These are phyloP conservation scores for Pisolithus orientalis DNA, from an alignment of 768 basidiomycete species.

Conservation along the genomic window DNA sequence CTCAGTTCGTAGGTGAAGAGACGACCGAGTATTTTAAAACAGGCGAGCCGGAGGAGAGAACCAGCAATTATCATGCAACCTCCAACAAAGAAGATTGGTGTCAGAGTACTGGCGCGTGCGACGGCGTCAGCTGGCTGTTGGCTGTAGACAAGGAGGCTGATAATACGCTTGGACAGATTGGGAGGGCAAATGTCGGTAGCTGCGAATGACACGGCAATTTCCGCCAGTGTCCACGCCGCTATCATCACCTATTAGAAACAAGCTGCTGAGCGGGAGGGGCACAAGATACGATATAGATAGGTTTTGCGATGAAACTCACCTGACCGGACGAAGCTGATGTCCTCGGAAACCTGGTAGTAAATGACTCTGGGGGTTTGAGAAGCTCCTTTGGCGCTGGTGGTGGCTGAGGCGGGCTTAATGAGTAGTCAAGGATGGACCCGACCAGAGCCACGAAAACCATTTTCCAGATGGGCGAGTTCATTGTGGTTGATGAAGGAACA, in stretches of 20 bases:
- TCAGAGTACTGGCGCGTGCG: constrained; percentile 9
- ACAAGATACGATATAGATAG: not conserved
- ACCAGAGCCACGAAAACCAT: not conserved
- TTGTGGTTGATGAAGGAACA: not conserved
- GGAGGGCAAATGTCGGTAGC: constrained; percentile 1
- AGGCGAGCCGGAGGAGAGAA: constrained; percentile 10
- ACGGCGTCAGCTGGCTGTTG: not conserved
- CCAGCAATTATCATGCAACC: constrained; percentile 3
- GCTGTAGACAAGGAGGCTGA: not conserved
- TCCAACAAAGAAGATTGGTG: constrained; percentile 8
- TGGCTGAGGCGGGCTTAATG: not conserved
- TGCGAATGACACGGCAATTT: constrained; percentile 2
- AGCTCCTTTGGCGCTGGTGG: not conserved
- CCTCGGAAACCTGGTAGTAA: not conserved
- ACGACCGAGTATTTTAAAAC: constrained; percentile 16
- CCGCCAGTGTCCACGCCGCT: constrained; percentile 6
- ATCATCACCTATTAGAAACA: not conserved
- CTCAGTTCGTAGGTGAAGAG: constrained; percentile 24
- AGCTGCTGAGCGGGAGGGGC: not conserved
- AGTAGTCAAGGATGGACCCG: not conserved
- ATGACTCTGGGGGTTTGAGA: not conserved
- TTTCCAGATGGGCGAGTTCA: not conserved
- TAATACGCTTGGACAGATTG: constrained; percentile 1
- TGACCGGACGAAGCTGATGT: not conserved
- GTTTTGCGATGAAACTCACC: not conserved